Conservation (phyloP, 495 filamentous ascomycete genomes). For the Arthonia radiata region DNA sequence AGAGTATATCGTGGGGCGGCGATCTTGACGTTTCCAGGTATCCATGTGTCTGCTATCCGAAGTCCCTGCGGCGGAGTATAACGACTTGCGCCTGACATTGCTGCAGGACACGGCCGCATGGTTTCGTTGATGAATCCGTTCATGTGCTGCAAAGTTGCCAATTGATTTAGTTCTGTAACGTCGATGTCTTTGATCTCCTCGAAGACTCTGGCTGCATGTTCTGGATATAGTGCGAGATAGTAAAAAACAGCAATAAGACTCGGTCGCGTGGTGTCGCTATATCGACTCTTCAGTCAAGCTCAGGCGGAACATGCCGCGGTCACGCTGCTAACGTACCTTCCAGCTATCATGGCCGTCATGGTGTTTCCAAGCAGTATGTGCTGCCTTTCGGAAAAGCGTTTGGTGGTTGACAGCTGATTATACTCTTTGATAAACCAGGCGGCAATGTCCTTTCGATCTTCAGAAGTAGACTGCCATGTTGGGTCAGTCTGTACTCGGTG, state of each 20-base stretch:
- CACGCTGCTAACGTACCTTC: too few species aligned
- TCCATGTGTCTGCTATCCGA: conserved; percentile 1
- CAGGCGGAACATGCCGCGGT: too few species aligned
- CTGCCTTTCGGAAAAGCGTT: not conserved
- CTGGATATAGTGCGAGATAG: conserved; percentile 5
- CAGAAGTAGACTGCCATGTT: not conserved
- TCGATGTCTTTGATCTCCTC: conserved; percentile 1
- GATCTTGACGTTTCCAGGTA: conserved; percentile 4
- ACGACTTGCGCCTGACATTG: conserved; percentile 1
- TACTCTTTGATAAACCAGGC: conserved; percentile 3
- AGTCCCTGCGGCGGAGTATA: conserved; percentile 2
- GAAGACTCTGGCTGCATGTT: conserved; percentile 1
- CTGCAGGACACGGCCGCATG: conserved; percentile 6
- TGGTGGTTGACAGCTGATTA: conserved; percentile 1
- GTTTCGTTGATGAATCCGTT: conserved; percentile 8
- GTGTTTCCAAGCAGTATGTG: too few species aligned
- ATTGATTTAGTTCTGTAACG: conserved; percentile 1
- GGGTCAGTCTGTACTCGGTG: not conserved
- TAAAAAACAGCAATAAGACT: conserved; percentile 6
- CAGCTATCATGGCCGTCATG: too few species aligned
- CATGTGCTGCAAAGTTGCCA: conserved; percentile 4
- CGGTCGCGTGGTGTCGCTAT: conserved; percentile 7
- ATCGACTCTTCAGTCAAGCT: too few species aligned
- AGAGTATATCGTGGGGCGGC: conserved; percentile 2
- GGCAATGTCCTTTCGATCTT: conserved; percentile 5